Conservation (phyloP, 148 eudicot species). For the Camellia granthamiana region DNA sequence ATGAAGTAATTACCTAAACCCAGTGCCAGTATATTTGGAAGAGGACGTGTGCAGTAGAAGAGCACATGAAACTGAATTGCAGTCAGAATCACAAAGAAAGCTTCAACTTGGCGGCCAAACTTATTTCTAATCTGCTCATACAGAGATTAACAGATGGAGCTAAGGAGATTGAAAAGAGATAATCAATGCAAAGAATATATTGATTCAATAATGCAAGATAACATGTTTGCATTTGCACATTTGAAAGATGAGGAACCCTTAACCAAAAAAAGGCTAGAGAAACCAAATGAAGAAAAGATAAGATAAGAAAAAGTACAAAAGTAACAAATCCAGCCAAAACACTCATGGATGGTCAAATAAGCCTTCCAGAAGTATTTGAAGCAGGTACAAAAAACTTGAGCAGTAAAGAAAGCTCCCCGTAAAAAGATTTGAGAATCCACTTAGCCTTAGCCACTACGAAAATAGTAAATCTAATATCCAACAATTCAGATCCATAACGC, state of each 20-base stretch:
- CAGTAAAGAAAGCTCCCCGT: not conserved
- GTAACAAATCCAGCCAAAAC: not conserved
- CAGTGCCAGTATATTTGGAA: constrained; percentile 84
- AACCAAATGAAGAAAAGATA: not conserved
- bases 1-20: constrained; percentile 67
- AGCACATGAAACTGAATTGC: constrained; percentile 78
- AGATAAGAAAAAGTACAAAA: not conserved
- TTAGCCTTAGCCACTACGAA: not conserved
- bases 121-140: constrained; percentile 68
- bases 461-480: not conserved
- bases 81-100: constrained; percentile 78
- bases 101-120: constrained; percentile 90
- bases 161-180: constrained; percentile 8
- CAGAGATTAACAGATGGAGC: constrained; percentile 12
- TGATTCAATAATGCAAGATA: not conserved
- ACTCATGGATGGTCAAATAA: not conserved
- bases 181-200: not conserved
- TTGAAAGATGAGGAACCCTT: not conserved
- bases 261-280: constrained; percentile 9
- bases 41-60: constrained; percentile 95
- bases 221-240: not conserved
- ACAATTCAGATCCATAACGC: not conserved
- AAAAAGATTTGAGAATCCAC: not conserved
- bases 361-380: not conserved
- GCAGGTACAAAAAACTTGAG: not conserved